Evolutionary conservation across 1,284 basidiomycete genomes (phyloP), one percentile per base, ranked within the genome.

Genomic region (Schizophyllum amplum): DNA sequence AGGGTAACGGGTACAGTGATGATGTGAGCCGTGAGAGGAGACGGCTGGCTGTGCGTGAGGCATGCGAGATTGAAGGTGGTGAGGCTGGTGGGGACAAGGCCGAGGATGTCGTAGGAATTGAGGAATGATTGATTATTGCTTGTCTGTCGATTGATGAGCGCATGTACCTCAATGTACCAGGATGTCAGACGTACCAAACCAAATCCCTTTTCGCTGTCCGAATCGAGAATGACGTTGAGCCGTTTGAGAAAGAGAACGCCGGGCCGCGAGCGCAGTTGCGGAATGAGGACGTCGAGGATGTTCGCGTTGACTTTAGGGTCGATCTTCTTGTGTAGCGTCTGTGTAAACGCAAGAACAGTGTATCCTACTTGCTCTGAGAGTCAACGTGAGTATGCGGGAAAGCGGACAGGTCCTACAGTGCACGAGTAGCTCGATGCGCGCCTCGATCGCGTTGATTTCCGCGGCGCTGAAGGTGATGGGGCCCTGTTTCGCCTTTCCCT

Each of bases 1-100:
- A 84, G 75, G 0, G 87, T 86, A n/a, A 94, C 77, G 15, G 92
- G 92, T 23, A 94, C 73, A 0, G 86, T 78, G 57, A 95, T 90
- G 56, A 95, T 83, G 65, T 94, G 91, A 0, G 90, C 82, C 5
- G 90, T 90, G 49, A 89, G 74, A 0, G 84, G 79, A 0, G 90
- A 91, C 6, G 92, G 88, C 25, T 81, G 76, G n/a, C 83, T 86
- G 62, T 93, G 86, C 0, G 89, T 88, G 11, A 94, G 77, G 62
- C 92, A 93, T 4, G 91, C 89, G 26, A 82, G 76, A 0, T 87
- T 86, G 66, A 94, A 89, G 0, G 87, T 81, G 0, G 79, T 68
- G 55, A 84, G 77, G 1, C 85, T 90, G 1, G 85, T 86, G 1
- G 92, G 92, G 1, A 78, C 71, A 47, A 93, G 80, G 4, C 87